A percentile compares a stretch with the other conserved stretches of the same genome.
Conservation (phyloP, 2,329 filamentous ascomycete species). For the Colletotrichum tanaceti region DNA sequence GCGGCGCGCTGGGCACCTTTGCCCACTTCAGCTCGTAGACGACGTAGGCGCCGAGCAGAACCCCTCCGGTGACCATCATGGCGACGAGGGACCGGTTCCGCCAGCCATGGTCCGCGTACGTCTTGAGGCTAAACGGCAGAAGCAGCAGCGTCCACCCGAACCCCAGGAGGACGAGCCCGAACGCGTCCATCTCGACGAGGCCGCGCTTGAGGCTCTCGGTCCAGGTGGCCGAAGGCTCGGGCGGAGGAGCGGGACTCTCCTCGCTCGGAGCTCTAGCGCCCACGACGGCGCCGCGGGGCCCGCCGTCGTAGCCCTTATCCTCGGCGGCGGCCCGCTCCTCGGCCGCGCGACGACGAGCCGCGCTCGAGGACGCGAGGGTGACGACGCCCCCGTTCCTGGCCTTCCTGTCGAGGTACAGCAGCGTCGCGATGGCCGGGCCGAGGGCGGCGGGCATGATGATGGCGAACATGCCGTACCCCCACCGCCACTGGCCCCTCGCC, state of each 20-base stretch:
- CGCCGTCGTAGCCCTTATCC: constrained; percentile 36
- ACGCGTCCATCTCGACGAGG: constrained; percentile 49
- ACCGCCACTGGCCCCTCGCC: constrained; percentile 45
- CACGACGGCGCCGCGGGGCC: constrained; percentile 42
- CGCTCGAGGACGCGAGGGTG: constrained; percentile 32
- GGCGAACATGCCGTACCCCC: constrained; percentile 67
- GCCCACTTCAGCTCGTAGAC: constrained; percentile 58
- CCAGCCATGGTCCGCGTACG: constrained; percentile 53
- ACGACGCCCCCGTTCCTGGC: constrained; percentile 58
- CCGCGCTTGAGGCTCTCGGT: constrained; percentile 42
- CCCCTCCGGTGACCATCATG: constrained; percentile 56
- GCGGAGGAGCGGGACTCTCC: constrained; percentile 14
- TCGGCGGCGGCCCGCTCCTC: constrained; percentile 42
- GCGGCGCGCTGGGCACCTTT: constrained; percentile 35
- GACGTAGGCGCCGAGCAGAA: constrained; percentile 58
- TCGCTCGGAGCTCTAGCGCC: too few species aligned
- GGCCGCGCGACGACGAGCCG: constrained; percentile 46
- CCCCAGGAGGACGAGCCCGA: constrained; percentile 59
- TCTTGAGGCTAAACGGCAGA: constrained; percentile 60
- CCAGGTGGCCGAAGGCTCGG: constrained; percentile 7
- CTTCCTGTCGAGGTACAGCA: constrained; percentile 62
- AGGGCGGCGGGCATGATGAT: constrained; percentile 66
- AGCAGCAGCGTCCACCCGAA: constrained; percentile 64
- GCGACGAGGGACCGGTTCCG: constrained; percentile 57
- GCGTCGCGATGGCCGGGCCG: constrained; percentile 59